These are phyloP conservation scores for Medicago lupulina DNA, from an alignment of 306 rosid genomes.

Conservation along the genomic window DNA sequence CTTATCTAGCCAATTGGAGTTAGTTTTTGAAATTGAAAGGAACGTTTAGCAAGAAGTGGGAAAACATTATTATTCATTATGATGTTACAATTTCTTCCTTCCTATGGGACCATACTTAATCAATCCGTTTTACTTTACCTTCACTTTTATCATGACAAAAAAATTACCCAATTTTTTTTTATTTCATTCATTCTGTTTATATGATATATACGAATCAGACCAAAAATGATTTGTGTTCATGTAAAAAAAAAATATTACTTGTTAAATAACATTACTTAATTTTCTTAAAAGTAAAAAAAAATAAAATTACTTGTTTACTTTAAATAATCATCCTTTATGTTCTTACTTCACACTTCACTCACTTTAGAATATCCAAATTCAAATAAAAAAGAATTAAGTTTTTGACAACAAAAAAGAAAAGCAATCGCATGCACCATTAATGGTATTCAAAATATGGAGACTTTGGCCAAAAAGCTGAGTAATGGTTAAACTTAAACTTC, in stretches of 20 bases:
- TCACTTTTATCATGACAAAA: not conserved
- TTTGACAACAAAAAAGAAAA: too few relatives aligned
- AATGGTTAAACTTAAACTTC: too few relatives aligned
- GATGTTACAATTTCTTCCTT: conserved; percentile 32
- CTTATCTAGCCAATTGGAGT: conserved; percentile 15
- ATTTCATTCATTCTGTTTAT: not conserved
- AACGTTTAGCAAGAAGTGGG: conserved; percentile 14
- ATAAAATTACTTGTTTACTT: too few relatives aligned
- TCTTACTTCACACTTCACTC: too few relatives aligned
- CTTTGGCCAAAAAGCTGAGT: too few relatives aligned
- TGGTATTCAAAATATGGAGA: too few relatives aligned
- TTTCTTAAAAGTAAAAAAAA: too few relatives aligned
- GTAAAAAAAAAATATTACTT: not conserved
- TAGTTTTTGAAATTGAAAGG: conserved; percentile 20
- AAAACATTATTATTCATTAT: conserved; percentile 37
- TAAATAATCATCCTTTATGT: too few relatives aligned
- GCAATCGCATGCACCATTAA: too few relatives aligned
- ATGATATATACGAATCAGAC: not conserved
- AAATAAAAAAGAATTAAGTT: too few relatives aligned
- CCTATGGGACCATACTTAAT: conserved; percentile 36
- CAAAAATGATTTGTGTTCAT: not conserved
- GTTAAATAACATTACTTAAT: not conserved
- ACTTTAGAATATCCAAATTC: too few relatives aligned
- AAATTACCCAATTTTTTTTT: not conserved
- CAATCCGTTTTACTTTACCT: conserved; percentile 33